A percentile compares a stretch with the other conserved stretches of the same genome.
phyloP scores from a whole-genome alignment of 257 asterid genomes.

The Fraxinus americana region DNA sequence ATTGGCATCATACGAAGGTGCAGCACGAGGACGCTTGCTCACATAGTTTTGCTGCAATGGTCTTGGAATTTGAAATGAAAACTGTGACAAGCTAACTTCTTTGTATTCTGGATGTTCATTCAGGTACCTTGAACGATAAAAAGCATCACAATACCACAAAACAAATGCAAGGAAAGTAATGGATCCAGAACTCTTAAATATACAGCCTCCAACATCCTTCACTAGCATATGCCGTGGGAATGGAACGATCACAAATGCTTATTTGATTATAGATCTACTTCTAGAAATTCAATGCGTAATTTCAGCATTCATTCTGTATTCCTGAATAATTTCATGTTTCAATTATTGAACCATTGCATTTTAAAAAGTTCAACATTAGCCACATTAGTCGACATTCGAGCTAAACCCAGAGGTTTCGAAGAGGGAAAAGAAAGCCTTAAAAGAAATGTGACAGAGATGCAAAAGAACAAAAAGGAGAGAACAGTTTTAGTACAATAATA shows the following conservation, averaged over 20 bases:
- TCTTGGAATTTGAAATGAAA: slow-evolving; percentile 84
- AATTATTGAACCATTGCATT: neutral
- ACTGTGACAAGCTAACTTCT: slow-evolving; percentile 45
- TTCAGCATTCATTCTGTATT: too few relatives aligned
- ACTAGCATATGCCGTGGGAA: neutral
- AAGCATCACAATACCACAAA: slow-evolving; percentile 25
- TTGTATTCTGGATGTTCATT: slow-evolving; percentile 54
- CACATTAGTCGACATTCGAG: neutral
- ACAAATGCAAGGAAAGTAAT: slow-evolving; percentile 23
- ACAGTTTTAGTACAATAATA: too few relatives aligned
- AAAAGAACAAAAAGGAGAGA: too few relatives aligned
- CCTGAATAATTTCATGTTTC: neutral
- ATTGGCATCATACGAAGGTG: slow-evolving; percentile 30
- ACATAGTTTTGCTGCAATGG: slow-evolving; percentile 70
- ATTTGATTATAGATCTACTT: neutral
- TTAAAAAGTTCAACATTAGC: neutral
- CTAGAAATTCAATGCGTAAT: neutral
- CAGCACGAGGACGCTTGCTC: slow-evolving; percentile 54
- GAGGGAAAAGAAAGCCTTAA: too few relatives aligned
- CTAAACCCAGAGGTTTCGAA: too few relatives aligned
- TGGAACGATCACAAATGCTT: neutral
- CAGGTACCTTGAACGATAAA: slow-evolving; percentile 53
- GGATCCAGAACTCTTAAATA: slow-evolving; percentile 12
- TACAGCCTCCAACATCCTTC: neutral
- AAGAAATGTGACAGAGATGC: too few relatives aligned